Evolutionary conservation across 1,284 basidiomycete genomes (phyloP), one percentile per base, ranked within the genome.

Genomic region (Rhodofomes roseus): DNA sequence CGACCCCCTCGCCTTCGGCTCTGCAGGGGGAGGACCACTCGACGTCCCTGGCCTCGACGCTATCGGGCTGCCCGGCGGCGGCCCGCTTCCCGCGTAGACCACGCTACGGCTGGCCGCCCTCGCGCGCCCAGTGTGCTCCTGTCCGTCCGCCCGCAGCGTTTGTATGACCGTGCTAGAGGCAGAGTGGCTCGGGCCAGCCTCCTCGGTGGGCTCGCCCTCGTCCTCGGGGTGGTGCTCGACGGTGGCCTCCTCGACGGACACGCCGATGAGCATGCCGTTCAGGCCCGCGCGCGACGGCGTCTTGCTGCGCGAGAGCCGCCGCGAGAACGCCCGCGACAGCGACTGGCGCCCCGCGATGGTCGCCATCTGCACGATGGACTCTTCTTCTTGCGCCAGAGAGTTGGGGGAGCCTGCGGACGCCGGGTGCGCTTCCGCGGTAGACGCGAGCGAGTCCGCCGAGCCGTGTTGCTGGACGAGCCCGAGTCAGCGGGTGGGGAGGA

Each of bases 231-330:
- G 67, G 55, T 79, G 60, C 62, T 74, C 81, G 5, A 79, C 77
- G 6, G 79, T 85, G 1, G 81, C 81, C 62, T 84, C 80, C 63
- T 84, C 78, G 48, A 89, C 79, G 40, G 80, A 83, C n/a, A 87
- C 79, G 34, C 77, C 84, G 56, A 87, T 80, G 44, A 84, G 73
- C 64, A 83, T 66, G 36, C 23, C 29, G 52, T 48, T 36, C 52
- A 66, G 57, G 39, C 68, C 54, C 54, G 64, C 64, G 29, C 59
- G 46, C 48, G 65, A 65, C 12, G 75, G 71, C 6, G 83, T 82
- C 40, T 76, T 76, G 2, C 81, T 74, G 40, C 82, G 80, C 56
- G 79, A 80, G 41, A 86, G 75, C 22, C 81, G 76, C 43, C 83
- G 78, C 18, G 84, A 78, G 64, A 88, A 74, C 16, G 81, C 79